Evolutionary conservation across 495 filamentous ascomycete genomes (phyloP), one percentile per base, ranked within the genome.

Genomic region (Pseudomonodictys pantanalensis): DNA sequence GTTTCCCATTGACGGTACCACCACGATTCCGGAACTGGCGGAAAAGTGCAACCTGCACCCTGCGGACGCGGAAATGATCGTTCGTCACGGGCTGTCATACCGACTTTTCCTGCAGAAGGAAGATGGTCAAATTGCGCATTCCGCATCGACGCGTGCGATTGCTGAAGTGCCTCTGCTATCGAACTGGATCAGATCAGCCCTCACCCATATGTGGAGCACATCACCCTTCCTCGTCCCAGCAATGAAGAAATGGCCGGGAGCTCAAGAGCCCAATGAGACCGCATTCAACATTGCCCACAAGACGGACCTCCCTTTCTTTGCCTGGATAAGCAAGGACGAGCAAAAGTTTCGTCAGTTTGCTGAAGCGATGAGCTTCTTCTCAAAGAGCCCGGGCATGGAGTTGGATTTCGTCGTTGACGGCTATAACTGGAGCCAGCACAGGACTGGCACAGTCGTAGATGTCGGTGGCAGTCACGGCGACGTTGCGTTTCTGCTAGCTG

Each of bases 211-310:
- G 33, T 41, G 26, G 45, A 1, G 2, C 8, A 9, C 22, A 5
- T 3, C 43, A 11, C 7, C 42, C 2, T 1, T 2, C 2, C 3
- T 51, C 20, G 45, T 52, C 24, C 3, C 2, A 2, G 46, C 29
- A 5, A 52, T 59, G 45, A 42, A 51, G 18, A 51, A 28, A 39
- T 59, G 56, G 56, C 56, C 56, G 1, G 45, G 26, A 28, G 41
- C 46, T 7, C 30, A 59, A 52, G 56, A 59, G 22, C 22, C 25
- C 2, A 51, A 59, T 26, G 29, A 59, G 22, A 41, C 56, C 2
- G 45, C 30, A 9, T 51, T 45, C 33, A 51, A 41, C 32, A 6
- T 59, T 20, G 35, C 47, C 1, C 33, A 41, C 25, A 25, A 30
- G 8, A 51, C 30, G 15, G 29, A 41, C 9, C 1, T 5, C 3